These are phyloP conservation scores for Podaxis sp. DNA, from an alignment of 768 basidiomycete species.

Conservation along the genomic window DNA sequence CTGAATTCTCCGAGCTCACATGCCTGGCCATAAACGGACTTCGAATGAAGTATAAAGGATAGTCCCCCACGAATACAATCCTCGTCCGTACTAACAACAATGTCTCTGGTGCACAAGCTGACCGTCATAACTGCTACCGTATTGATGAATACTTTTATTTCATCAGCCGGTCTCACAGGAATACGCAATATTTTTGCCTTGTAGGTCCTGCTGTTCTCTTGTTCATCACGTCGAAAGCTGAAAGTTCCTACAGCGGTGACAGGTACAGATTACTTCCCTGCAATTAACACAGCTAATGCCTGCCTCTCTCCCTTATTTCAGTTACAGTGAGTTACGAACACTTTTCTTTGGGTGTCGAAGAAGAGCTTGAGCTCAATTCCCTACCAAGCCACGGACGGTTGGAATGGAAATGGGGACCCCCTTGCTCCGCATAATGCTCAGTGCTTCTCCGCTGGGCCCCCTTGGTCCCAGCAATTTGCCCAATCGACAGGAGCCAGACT, in stretches of 20 bases:
- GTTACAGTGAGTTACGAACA: constrained; percentile 1
- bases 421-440: constrained; percentile 16
- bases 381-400: constrained; percentile 20
- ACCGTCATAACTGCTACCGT: not conserved
- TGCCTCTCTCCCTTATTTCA: not conserved
- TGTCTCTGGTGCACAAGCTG: not conserved
- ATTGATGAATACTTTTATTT: not conserved
- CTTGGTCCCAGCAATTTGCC: constrained; percentile 23
- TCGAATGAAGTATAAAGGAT: not conserved
- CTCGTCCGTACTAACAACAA: not conserved
- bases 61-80: not conserved
- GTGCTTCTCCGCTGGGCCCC: constrained; percentile 24
- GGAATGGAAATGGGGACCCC: constrained; percentile 21
- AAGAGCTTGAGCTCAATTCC: not conserved
- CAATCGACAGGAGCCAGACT: constrained; percentile 19
- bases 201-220: not conserved
- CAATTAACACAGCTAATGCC: not conserved
- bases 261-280: not conserved
- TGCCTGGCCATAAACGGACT: not conserved
- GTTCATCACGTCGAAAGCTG: not conserved
- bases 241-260: not conserved
- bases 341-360: not conserved
- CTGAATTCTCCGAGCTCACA: too few species aligned
- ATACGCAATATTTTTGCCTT: constrained; percentile 9
- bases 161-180: not conserved